Percentiles rank a stretch among this genome's conserved stretches.
Conservation (phyloP, 768 basidiomycete species). For the Suillus variegatus region DNA sequence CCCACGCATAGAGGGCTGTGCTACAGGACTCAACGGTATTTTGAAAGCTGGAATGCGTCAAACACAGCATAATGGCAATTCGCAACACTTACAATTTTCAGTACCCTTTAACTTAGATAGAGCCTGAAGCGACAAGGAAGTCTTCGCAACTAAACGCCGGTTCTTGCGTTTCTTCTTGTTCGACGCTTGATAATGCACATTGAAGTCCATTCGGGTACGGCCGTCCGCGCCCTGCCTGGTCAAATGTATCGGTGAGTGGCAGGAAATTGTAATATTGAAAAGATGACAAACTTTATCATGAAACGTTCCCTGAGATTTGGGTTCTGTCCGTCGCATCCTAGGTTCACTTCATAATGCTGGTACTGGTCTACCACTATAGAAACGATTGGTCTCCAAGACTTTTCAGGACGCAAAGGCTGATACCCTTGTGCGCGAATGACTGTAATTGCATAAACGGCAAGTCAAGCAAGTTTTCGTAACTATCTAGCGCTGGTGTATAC, state of each 20-base stretch:
- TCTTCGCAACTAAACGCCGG: slow-evolving; percentile 53
- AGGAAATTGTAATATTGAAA: neutral
- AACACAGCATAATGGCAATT: slow-evolving; percentile 2
- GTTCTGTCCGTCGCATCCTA: slow-evolving; percentile 72
- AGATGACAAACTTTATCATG: slow-evolving; percentile 45
- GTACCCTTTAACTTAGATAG: slow-evolving; percentile 49
- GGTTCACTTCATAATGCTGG: slow-evolving; percentile 51
- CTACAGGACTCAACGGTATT: slow-evolving; percentile 41
- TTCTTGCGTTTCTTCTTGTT: slow-evolving; percentile 67
- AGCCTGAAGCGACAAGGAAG: slow-evolving; percentile 53
- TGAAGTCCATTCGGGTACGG: slow-evolving; percentile 49
- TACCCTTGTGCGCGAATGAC: slow-evolving; percentile 43
- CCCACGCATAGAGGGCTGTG: slow-evolving; percentile 15
- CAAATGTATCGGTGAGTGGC: slow-evolving; percentile 20
- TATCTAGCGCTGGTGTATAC: neutral
- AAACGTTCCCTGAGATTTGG: slow-evolving; percentile 60
- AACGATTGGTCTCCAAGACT: slow-evolving; percentile 68
- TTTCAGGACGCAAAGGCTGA: slow-evolving; percentile 52
- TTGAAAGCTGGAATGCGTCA: slow-evolving; percentile 38
- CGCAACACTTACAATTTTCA: slow-evolving; percentile 42
- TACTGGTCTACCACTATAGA: slow-evolving; percentile 55
- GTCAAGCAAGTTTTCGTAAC: neutral
- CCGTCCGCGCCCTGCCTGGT: slow-evolving; percentile 29
- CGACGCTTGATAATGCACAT: slow-evolving; percentile 56
- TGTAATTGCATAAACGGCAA: slow-evolving; percentile 13